Evolutionary conservation across 2,329 filamentous ascomycete genomes (phyloP).

Genomic region (Aspergillus proliferans): DNA sequence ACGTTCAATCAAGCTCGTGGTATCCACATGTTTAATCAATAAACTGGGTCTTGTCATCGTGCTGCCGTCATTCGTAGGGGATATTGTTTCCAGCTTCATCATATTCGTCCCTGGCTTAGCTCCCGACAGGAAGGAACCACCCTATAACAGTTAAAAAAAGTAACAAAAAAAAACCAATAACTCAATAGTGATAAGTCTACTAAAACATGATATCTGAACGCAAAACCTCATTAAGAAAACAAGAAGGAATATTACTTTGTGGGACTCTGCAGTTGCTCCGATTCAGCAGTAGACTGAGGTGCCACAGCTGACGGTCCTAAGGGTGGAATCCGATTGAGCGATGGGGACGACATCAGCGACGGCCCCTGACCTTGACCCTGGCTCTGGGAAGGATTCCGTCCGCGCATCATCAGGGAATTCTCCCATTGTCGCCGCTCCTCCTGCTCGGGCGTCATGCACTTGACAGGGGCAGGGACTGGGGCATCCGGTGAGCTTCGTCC

Average conservation of each 20-base stretch:
- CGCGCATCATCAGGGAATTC: constrained; percentile 23
- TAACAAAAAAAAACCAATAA: no score
- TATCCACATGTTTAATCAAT: background rate
- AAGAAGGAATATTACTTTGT: background rate
- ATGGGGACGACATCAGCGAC: constrained; percentile 26
- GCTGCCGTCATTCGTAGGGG: constrained; percentile 7
- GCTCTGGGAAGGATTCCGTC: background rate
- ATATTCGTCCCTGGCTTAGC: background rate
- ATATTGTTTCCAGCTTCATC: constrained; percentile 4
- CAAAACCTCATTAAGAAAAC: no score
- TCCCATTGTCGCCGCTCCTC: constrained; percentile 36
- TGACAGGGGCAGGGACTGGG: constrained; percentile 37
- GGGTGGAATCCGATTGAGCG: constrained; percentile 27
- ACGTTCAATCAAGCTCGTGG: background rate
- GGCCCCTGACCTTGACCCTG: background rate
- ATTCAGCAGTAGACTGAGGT: background rate
- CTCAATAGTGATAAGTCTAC: no score
- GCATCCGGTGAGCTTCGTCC: constrained; percentile 37
- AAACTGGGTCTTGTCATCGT: background rate
- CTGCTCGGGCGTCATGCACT: constrained; percentile 39
- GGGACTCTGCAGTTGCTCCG: background rate
- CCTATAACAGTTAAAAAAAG: no score
- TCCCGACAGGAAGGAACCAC: no score
- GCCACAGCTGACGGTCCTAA: constrained; percentile 21
- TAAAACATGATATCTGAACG: no score